Base-by-base conservation (phyloP, 129 eudicot species). In the Rutidosis leptorrhynchoides region DNA sequence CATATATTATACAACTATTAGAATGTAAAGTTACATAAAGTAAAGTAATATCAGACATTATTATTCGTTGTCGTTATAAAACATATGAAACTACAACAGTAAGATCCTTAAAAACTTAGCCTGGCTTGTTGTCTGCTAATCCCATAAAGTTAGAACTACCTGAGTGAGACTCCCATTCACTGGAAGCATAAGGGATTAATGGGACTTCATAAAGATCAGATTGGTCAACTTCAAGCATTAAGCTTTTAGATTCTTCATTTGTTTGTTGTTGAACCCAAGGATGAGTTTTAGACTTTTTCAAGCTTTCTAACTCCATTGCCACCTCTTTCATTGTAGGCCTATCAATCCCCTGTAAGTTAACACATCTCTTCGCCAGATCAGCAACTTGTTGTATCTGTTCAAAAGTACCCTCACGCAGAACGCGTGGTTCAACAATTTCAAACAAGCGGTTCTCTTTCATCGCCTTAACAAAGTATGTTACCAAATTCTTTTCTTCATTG, bases 321-420 rank as follows among this genome's bases (percentile, higher is more conserved):
- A 85, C 83, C 49, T 85, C 93, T 70, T 74, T 82, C 93, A 82
- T 85, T 16, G 85, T 82, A 25, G 92, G 92, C 42, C 92, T 79
- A 1, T 82, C 79, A 27, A 74, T 69, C 1, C 87, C 71, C 12
- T 58, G 57, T 26, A 70, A 48, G 5, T 52, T 67, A 28, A 85
- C 35, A 4, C 59, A 53, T 53, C 59, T 53, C 59, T 53, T 53
- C 3, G 22, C 28, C 59, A 53, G 8, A 53, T 51, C 87, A 85
- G 73, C 87, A 32, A 75, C 32, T 23, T 63, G 52, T 55, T 65
- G 76, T 5, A 85, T 29, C 54, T 85, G 84, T 32, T 82, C 91
- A 12, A 69, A 20, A 5, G 75, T 30, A 33, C 78, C 87, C 35
- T 85, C 84, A 40, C 65, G 65, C 33, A 79, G 16, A 1, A 82